Conservation (phyloP, 345 rosid genomes). For the Gynandropsis gynandra region DNA sequence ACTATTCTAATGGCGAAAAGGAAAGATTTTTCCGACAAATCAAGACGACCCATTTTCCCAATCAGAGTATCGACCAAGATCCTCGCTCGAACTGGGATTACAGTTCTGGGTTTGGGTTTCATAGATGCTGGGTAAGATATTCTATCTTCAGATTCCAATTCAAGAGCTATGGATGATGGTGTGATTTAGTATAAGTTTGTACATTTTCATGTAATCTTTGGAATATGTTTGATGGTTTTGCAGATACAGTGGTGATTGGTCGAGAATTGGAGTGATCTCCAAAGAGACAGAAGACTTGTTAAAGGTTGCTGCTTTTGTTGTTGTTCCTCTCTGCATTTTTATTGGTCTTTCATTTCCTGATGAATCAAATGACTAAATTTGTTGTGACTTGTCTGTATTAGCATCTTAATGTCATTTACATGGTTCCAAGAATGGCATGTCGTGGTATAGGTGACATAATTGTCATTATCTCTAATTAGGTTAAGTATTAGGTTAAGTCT, state of each 20-base stretch:
- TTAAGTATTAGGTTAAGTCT: no score
- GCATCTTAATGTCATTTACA: neutral
- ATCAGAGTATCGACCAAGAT: slow-evolving; percentile 26
- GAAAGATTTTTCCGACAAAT: slow-evolving; percentile 28
- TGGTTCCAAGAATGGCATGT: no score
- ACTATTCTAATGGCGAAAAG: slow-evolving; percentile 26
- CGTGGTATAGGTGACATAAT: no score
- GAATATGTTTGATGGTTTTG: neutral
- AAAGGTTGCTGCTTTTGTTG: slow-evolving; percentile 56
- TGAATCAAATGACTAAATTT: slow-evolving; percentile 23
- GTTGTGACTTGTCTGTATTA: no score
- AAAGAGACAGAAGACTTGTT: slow-evolving; percentile 57
- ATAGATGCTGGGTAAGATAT: slow-evolving; percentile 67
- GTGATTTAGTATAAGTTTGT: neutral
- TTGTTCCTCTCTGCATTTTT: slow-evolving; percentile 61
- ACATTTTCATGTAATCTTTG: neutral
- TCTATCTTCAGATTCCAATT: neutral
- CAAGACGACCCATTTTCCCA: slow-evolving; percentile 15
- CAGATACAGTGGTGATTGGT: slow-evolving; percentile 95
- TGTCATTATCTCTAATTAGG: no score
- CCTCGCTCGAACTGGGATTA: slow-evolving; percentile 39
- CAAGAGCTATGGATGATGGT: neutral
- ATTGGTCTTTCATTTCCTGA: slow-evolving; percentile 37
- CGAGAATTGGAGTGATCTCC: slow-evolving; percentile 79
- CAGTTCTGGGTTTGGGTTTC: slow-evolving; percentile 56